Base-by-base conservation (phyloP, 371 early-diverging fungal species). In the Sporodiniella umbellata region DNA sequence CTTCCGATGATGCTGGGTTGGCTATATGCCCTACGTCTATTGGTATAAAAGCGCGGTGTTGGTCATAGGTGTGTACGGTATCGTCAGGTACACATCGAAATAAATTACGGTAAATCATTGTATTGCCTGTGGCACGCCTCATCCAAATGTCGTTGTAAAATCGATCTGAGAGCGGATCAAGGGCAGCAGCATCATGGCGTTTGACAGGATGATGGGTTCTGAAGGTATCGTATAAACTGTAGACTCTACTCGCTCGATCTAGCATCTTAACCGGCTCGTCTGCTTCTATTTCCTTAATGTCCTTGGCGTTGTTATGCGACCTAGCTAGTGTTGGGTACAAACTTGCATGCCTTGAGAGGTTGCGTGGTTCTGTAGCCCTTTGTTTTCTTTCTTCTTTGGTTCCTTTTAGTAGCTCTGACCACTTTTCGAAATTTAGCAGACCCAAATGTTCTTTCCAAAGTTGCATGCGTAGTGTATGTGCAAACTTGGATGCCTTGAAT, bases 71-170 rank as follows among this genome's bases (percentile, higher is more conserved):
- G 47, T 69, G 75, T 8, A 86, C 58, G 2, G 78, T 82, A 51
- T 95, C 87, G 56, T 95, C 95, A 17, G 96, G 96, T 0, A 94
- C 85, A 58, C 89, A 89, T 19, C 77, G 82, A 70, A 95, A 95
- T 5, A 93, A 78, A 4, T 86, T 78, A 17, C 93, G 75, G 65
- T 85, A 93, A n/a, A 84, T 68, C 17, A 53, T 42, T 8, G 88
- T 89, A 64, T 94, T 95, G 11, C 45, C 60, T 8, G 69, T 63
- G 1, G 94, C 89, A 0, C 83, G 84, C 2, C 56, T 64, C 15
- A 59, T 56, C 93, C 94, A 93, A 47, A 81, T 60, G 1, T 75
- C 35, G 15, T 76, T 58, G 48, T 83, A 86, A 38, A 85, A 84
- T 26, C 58, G 70, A 40, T 86, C 83, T 0, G 82, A 74, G 7